These are phyloP conservation scores for Aurantiochytrium sp. DNA, from an alignment of 108 stramenopile species.

Conservation along the genomic window DNA sequence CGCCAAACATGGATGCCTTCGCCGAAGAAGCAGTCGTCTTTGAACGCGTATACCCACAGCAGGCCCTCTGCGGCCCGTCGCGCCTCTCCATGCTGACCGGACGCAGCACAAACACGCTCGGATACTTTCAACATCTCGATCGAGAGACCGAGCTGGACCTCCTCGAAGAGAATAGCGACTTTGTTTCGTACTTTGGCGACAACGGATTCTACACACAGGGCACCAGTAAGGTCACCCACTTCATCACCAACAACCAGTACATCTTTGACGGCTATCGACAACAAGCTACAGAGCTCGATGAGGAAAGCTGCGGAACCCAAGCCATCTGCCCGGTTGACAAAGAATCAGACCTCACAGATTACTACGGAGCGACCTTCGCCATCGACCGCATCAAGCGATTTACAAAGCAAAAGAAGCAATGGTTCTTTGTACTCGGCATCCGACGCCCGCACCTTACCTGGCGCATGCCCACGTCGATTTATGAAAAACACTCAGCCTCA, in stretches of 20 bases:
- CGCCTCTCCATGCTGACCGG: background rate
- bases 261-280: background rate
- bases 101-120: background rate
- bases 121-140: background rate
- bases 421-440: background rate
- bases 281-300: background rate
- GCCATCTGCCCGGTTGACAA: background rate
- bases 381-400: background rate
- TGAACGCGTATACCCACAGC: background rate
- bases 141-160: background rate
- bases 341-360: background rate
- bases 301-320: background rate
- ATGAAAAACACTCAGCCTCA: background rate
- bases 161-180: background rate
- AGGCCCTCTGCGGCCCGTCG: background rate
- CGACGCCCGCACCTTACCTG: background rate
- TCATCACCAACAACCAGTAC: background rate
- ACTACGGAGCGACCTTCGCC: background rate
- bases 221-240: background rate
- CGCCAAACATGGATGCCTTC: background rate
- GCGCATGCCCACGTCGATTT: background rate
- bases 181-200: background rate
- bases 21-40: background rate
- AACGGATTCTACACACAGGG: background rate
- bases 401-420: background rate